A percentile compares a stretch with the other conserved stretches of the same genome.
Conservation (phyloP, 2,329 filamentous ascomycete genomes). For the Kalmusia sp. region DNA sequence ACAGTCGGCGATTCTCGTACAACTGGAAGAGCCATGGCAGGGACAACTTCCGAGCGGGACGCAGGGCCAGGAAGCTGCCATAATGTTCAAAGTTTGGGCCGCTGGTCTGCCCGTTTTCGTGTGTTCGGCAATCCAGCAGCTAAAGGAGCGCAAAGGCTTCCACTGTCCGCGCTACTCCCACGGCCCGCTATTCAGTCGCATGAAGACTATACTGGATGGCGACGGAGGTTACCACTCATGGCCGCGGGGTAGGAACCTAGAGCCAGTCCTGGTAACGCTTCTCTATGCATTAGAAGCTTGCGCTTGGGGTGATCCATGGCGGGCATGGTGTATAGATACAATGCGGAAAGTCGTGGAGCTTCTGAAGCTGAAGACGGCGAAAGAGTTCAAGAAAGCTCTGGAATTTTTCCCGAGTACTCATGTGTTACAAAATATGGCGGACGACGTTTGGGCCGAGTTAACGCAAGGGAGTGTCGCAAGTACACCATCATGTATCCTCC, state of each 20-base stretch:
- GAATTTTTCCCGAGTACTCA: conserved; percentile 24
- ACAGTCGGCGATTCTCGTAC: conserved; percentile 12
- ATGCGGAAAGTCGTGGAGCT: conserved; percentile 15
- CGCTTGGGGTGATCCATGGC: conserved; percentile 15
- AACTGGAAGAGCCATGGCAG: conserved; percentile 24
- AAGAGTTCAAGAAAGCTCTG: conserved; percentile 26
- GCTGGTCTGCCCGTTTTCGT: conserved; percentile 22
- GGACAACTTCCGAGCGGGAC: conserved; percentile 5
- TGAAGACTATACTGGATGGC: conserved; percentile 16
- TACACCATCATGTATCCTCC: neutral
- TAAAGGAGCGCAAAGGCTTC: conserved; percentile 7
- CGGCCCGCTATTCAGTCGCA: conserved; percentile 15
- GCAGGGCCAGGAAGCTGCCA: conserved; percentile 15
- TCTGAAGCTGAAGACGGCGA: conserved; percentile 21
- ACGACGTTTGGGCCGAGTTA: conserved; percentile 24
- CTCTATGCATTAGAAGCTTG: conserved; percentile 27
- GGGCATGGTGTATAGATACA: conserved; percentile 18
- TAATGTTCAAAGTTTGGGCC: conserved; percentile 26
- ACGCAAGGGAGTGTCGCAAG: conserved; percentile 6
- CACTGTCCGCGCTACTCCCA: conserved; percentile 2
- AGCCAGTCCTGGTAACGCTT: conserved; percentile 25
- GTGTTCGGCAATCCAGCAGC: conserved; percentile 22
- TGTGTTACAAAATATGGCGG: conserved; percentile 7
- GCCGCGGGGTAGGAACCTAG: conserved; percentile 25
- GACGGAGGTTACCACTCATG: conserved; percentile 19